These are phyloP conservation scores for Akanthomyces uredinophilus DNA, from an alignment of 2,329 filamentous ascomycete genomes.

Conservation along the genomic window DNA sequence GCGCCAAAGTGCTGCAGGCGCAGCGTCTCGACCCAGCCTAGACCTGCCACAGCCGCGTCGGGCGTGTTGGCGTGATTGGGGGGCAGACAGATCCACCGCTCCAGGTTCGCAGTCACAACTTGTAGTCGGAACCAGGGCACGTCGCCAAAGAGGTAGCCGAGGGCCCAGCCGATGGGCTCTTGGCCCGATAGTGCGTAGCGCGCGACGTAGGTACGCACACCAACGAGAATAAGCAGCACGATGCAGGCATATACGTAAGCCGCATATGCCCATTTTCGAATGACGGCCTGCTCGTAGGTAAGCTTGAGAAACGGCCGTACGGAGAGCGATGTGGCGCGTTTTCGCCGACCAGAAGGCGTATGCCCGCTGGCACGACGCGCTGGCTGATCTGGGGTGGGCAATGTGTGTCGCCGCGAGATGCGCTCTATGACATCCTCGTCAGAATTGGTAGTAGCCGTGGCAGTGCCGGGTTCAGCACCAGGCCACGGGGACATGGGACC, in stretches of 20 bases:
- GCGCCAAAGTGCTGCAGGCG: constrained; percentile 62
- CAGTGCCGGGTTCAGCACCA: constrained; percentile 11
- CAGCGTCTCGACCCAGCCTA: constrained; percentile 61
- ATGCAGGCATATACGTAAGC: constrained; percentile 69
- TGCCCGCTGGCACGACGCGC: constrained; percentile 39
- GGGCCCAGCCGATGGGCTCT: constrained; percentile 88
- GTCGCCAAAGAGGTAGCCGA: constrained; percentile 85
- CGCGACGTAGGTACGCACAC: constrained; percentile 65
- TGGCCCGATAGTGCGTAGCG: constrained; percentile 60
- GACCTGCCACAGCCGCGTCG: constrained; percentile 35
- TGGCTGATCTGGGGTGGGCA: constrained; percentile 39
- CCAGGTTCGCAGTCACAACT: constrained; percentile 62
- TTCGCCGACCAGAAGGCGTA: constrained; percentile 61
- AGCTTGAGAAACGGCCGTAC: constrained; percentile 72
- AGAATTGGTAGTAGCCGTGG: constrained; percentile 18
- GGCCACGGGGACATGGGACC: not conserved
- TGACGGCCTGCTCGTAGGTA: constrained; percentile 69
- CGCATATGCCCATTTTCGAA: constrained; percentile 81
- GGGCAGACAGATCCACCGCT: constrained; percentile 72
- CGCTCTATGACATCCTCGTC: constrained; percentile 18
- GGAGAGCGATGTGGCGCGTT: constrained; percentile 58
- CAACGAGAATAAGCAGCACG: constrained; percentile 59
- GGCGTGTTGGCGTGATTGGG: constrained; percentile 27
- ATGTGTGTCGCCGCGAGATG: constrained; percentile 43
- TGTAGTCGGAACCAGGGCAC: constrained; percentile 65